phyloP scores from a whole-genome alignment of 768 basidiomycete species.

The Pisolithus microcarpus region DNA sequence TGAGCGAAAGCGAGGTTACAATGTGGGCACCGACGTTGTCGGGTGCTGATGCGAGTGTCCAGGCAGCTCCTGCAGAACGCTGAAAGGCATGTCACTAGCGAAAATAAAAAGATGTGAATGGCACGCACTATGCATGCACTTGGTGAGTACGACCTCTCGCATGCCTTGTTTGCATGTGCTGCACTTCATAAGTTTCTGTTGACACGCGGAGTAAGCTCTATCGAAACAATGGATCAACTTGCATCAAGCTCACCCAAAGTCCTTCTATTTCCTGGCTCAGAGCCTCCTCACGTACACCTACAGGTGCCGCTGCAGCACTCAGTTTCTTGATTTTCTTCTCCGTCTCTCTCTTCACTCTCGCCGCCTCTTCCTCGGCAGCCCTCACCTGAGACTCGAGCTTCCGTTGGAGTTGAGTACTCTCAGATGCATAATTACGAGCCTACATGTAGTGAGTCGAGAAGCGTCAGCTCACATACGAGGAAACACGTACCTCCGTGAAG shows the following conservation, averaged over 20 bases:
- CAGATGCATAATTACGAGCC: slow-evolving; percentile 25
- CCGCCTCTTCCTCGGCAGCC: slow-evolving; percentile 39
- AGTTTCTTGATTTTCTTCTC: slow-evolving; percentile 48
- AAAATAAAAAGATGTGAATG: background rate
- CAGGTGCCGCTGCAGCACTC: slow-evolving; percentile 23
- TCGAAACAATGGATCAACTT: background rate
- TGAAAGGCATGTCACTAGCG: slow-evolving; percentile 20
- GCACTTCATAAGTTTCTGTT: slow-evolving; percentile 77
- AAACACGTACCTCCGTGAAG: slow-evolving; percentile 32
- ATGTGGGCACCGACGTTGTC: slow-evolving; percentile 91
- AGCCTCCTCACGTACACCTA: slow-evolving; percentile 27
- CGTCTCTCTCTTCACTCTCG: slow-evolving; percentile 41
- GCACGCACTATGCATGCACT: slow-evolving; percentile 86
- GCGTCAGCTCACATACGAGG: background rate
- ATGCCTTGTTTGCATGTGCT: slow-evolving; percentile 77
- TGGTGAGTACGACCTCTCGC: slow-evolving; percentile 74
- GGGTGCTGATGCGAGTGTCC: slow-evolving; percentile 78
- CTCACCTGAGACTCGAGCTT: slow-evolving; percentile 15
- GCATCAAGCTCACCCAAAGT: slow-evolving; percentile 43
- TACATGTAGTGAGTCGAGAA: slow-evolving; percentile 11
- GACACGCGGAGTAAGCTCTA: background rate
- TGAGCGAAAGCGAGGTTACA: slow-evolving; percentile 78
- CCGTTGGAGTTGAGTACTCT: slow-evolving; percentile 23
- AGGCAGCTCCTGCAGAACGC: slow-evolving; percentile 84
- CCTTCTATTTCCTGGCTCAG: slow-evolving; percentile 46